Evolutionary conservation across 1,139 yeast species (phyloP).

Genomic region (Sugiyamaella paludigena): DNA sequence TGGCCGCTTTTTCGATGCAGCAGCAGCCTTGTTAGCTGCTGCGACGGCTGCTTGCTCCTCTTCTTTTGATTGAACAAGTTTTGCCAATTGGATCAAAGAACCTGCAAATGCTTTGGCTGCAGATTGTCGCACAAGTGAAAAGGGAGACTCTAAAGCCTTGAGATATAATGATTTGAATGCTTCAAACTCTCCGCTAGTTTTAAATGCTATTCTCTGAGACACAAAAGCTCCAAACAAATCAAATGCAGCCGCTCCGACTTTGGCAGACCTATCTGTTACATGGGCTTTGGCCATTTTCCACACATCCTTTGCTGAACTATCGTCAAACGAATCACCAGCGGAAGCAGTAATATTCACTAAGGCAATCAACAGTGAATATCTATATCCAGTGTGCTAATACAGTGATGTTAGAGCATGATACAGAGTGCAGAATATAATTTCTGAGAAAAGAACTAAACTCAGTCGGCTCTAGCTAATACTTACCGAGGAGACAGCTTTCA

Average conservation of each 20-base stretch:
- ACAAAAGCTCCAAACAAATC: constrained; percentile 29
- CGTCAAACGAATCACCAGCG: constrained; percentile 37
- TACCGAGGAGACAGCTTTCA: constrained; percentile 31
- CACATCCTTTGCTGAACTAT: constrained; percentile 34
- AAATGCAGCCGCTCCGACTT: constrained; percentile 34
- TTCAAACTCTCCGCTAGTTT: constrained; percentile 35
- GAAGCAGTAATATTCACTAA: constrained; percentile 27
- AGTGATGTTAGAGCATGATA: neutral
- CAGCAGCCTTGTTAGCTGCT: constrained; percentile 18
- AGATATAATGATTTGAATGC: constrained; percentile 27
- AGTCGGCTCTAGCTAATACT: constrained; percentile 10
- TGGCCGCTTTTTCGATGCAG: constrained; percentile 17
- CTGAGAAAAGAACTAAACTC: neutral
- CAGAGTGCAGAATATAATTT: constrained; percentile 2
- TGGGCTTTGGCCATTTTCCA: constrained; percentile 34
- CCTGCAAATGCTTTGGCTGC: constrained; percentile 37
- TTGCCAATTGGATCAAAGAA: constrained; percentile 26
- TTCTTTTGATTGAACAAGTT: constrained; percentile 25
- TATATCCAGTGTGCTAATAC: constrained; percentile 31
- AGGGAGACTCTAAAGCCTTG: constrained; percentile 34
- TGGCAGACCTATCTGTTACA: constrained; percentile 34
- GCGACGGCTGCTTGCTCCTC: constrained; percentile 19
- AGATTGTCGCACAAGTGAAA: constrained; percentile 31
- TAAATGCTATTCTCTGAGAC: constrained; percentile 27
- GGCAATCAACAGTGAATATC: constrained; percentile 28